Conservation (phyloP, 2,329 filamentous ascomycete genomes). For the Aspergillus ochraceoroseus region DNA sequence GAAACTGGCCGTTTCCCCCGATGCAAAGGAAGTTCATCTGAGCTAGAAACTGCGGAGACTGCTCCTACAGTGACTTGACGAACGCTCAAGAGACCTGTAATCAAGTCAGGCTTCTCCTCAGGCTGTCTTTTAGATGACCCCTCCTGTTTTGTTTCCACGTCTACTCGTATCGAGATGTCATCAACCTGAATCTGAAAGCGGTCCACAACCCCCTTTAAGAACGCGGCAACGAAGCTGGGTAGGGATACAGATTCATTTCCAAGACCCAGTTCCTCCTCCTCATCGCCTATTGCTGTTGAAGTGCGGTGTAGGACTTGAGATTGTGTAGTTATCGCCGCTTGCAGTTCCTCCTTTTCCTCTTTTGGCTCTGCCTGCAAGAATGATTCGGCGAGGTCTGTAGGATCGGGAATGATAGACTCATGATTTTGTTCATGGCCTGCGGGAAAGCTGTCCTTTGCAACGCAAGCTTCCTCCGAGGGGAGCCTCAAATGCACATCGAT, state of each 20-base stretch:
- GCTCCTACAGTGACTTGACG: conserved; percentile 34
- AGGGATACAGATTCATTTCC: conserved; percentile 53
- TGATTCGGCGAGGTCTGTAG: conserved; percentile 56
- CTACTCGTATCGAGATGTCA: conserved; percentile 51
- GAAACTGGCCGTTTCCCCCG: conserved; percentile 45
- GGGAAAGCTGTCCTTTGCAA: conserved; percentile 30
- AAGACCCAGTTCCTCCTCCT: conserved; percentile 48
- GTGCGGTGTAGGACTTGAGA: conserved; percentile 51
- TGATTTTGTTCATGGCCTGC: conserved; percentile 27
- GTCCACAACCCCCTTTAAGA: conserved; percentile 56
- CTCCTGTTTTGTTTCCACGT: conserved; percentile 45
- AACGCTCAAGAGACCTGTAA: conserved; percentile 36
- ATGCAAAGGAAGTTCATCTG: conserved; percentile 25
- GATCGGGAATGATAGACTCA: conserved; percentile 47
- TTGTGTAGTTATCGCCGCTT: conserved; percentile 52
- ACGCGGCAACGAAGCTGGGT: conserved; percentile 56
- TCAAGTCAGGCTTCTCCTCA: conserved; percentile 35
- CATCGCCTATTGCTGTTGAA: conserved; percentile 44
- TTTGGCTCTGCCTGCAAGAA: conserved; percentile 56
- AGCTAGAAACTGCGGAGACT: conserved; percentile 21
- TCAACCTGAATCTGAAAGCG: conserved; percentile 52
- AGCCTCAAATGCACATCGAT: conserved; percentile 66
- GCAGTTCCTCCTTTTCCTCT: conserved; percentile 54
- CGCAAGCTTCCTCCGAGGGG: conserved; percentile 34
- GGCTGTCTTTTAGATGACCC: conserved; percentile 33